These are phyloP conservation scores for Pythium pectinolyticum DNA, from an alignment of 352 stramenopile species.

Conservation along the genomic window DNA sequence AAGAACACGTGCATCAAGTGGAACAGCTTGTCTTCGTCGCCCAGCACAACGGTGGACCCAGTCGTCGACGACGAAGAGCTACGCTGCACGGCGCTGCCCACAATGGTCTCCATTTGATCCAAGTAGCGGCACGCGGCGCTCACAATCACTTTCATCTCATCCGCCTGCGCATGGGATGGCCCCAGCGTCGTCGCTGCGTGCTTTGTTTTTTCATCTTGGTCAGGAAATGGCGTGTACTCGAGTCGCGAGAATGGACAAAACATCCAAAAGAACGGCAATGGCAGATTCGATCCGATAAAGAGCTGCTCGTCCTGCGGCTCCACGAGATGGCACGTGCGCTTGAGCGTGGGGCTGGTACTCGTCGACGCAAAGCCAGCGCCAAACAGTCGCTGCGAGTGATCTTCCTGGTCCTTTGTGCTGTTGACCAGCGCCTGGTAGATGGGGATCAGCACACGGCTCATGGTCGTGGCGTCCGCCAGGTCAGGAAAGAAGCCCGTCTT, in stretches of 20 bases:
- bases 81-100: slow-evolving; percentile 21
- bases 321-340: slow-evolving; percentile 57
- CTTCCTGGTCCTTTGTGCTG: slow-evolving; percentile 53
- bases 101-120: slow-evolving; percentile 47
- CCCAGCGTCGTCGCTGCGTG: slow-evolving; percentile 11
- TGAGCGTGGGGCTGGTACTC: slow-evolving; percentile 30
- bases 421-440: slow-evolving; percentile 74
- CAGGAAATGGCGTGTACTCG: slow-evolving; percentile 43
- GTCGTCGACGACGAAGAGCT: slow-evolving; percentile 7
- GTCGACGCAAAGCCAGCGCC: too few species aligned
- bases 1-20: slow-evolving; percentile 78
- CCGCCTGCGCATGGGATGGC: slow-evolving; percentile 48
- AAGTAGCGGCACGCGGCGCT: slow-evolving; percentile 67
- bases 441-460: slow-evolving; percentile 55
- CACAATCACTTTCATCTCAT: slow-evolving; percentile 75
- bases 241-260: slow-evolving; percentile 69
- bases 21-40: slow-evolving; percentile 71
- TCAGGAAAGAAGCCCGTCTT: slow-evolving; percentile 46
- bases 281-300: slow-evolving; percentile 55
- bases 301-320: slow-evolving; percentile 55
- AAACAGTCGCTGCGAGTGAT: slow-evolving; percentile 47
- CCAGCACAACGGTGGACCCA: slow-evolving; percentile 18
- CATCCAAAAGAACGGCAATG: slow-evolving; percentile 68
- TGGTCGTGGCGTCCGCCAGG: slow-evolving; percentile 37
- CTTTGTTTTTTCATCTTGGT: slow-evolving; percentile 16